These are phyloP conservation scores for Cymbidium sinense DNA, from an alignment of 106 monocot genomes.

Conservation along the genomic window DNA sequence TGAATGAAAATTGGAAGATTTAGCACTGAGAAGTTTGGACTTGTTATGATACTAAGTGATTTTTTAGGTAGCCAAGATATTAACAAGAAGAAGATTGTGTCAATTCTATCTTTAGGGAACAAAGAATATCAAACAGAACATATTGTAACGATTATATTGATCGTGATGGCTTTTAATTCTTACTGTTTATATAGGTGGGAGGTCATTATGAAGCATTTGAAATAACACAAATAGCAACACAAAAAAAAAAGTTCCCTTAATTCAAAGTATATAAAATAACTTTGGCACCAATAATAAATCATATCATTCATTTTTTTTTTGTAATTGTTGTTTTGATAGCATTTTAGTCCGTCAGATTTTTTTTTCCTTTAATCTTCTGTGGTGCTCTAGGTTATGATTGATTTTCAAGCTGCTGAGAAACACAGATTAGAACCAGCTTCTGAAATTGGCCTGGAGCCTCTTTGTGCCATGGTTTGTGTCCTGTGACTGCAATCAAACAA, in stretches of 20 bases:
- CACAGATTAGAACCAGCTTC: constrained; percentile 86
- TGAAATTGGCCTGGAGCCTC: constrained; percentile 85
- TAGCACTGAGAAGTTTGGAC: background rate
- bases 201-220: background rate
- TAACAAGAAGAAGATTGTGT: background rate
- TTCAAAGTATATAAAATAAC: background rate
- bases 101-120: background rate
- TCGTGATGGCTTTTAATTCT: background rate
- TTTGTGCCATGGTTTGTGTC: constrained; percentile 88
- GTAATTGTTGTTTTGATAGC: background rate
- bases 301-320: background rate
- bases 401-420: constrained; percentile 97
- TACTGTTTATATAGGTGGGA: background rate
- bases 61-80: background rate
- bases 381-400: constrained; percentile 79
- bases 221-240: background rate
- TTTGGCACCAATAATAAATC: background rate
- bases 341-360: background rate
- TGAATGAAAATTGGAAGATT: background rate
- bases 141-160: background rate
- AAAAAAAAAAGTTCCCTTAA: background rate
- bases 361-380: background rate
- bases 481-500: constrained; percentile 5
- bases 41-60: background rate
- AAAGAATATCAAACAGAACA: background rate